phyloP scores from a whole-genome alignment of 768 basidiomycete species.

The Naematelia aurantialba region DNA sequence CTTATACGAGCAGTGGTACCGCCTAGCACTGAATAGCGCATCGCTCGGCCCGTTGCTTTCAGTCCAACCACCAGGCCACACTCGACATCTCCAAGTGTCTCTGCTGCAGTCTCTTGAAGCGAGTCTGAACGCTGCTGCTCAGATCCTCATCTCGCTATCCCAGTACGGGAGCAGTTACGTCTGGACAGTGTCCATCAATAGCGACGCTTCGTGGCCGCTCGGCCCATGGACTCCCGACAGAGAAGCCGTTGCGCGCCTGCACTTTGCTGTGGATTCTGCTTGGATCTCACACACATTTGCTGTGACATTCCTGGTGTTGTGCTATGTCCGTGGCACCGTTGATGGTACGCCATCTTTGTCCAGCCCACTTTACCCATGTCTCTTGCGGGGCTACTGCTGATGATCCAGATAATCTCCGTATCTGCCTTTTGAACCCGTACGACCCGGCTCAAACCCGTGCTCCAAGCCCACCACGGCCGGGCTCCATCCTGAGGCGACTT shows the following conservation, averaged over 20 bases:
- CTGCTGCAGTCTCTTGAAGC: conserved; percentile 6
- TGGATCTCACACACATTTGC: conserved; percentile 9
- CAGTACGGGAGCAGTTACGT: background rate
- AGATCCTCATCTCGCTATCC: conserved; percentile 1
- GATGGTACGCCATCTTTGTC: conserved; percentile 5
- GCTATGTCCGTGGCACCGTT: conserved; percentile 3
- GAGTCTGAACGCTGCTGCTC: conserved; percentile 1
- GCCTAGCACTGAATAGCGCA: conserved; percentile 4
- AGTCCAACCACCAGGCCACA: conserved; percentile 1
- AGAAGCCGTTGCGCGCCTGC: conserved; percentile 1
- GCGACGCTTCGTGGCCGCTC: background rate
- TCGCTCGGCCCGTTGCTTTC: conserved; percentile 6
- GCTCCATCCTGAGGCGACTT: background rate
- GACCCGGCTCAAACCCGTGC: background rate
- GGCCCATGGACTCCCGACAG: background rate
- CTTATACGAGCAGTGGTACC: conserved; percentile 3
- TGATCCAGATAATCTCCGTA: background rate
- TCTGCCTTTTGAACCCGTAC: background rate
- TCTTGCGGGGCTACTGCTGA: background rate
- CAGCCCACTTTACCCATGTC: background rate
- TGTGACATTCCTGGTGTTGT: conserved; percentile 5
- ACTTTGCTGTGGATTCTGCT: conserved; percentile 6
- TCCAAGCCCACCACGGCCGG: background rate
- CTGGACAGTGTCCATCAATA: conserved; percentile 1
- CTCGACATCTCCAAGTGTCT: conserved; percentile 1